phyloP scores from a whole-genome alignment of 108 stramenopile species.

The Fistulifera solaris region DNA sequence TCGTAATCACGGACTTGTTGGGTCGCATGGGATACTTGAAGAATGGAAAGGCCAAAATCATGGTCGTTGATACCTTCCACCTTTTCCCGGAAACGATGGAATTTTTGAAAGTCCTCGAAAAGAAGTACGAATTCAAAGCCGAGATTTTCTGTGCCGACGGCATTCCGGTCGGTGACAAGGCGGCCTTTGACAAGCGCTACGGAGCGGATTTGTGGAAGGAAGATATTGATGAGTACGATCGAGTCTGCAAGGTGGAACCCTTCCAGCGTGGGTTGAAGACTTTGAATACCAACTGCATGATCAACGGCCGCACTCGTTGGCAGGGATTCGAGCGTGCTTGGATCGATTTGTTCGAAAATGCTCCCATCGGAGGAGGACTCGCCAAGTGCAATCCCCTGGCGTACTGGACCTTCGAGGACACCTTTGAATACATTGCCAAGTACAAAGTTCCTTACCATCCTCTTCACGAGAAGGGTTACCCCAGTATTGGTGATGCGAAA shows the following conservation, averaged over 20 bases:
- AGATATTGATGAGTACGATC: conserved; percentile 93
- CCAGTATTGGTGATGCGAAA: conserved; percentile 92
- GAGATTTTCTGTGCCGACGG: conserved; percentile 88
- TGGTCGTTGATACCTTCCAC: conserved; percentile 95
- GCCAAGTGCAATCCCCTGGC: conserved; percentile 95
- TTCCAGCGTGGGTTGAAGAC: conserved; percentile 95
- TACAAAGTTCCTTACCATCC: conserved; percentile 94
- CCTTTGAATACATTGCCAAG: conserved; percentile 95
- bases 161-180: conserved; percentile 81
- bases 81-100: conserved; percentile 94
- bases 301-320: conserved; percentile 95
- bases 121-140: conserved; percentile 90
- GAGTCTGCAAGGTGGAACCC: conserved; percentile 97
- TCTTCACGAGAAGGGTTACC: conserved; percentile 94
- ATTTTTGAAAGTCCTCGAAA: conserved; percentile 75
- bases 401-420: conserved; percentile 97
- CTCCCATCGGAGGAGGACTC: conserved; percentile 87
- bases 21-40: conserved; percentile 76
- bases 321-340: conserved; percentile 96
- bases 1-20: conserved; percentile 81
- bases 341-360: conserved; percentile 89
- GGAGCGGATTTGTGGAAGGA: conserved; percentile 95
- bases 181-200: conserved; percentile 78
- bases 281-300: conserved; percentile 89
- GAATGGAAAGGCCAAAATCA: conserved; percentile 67